These are phyloP conservation scores for Ceratobasidium sp. DNA, from an alignment of 1,284 basidiomycete species.

Conservation along the genomic window DNA sequence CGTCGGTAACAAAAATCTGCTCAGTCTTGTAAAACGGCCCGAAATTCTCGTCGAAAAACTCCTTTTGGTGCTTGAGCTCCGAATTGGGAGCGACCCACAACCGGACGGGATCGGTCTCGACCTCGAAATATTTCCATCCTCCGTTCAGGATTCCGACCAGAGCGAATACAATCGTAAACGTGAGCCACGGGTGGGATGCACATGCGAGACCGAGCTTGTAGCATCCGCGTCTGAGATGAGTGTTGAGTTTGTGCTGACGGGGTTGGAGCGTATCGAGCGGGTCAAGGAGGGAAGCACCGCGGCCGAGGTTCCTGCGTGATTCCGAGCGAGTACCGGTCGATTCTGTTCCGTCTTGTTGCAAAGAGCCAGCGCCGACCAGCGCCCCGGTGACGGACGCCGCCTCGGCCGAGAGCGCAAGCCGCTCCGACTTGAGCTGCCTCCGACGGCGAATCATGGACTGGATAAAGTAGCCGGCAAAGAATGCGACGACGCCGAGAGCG, in stretches of 20 bases:
- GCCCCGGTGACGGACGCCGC: slow-evolving; percentile 56
- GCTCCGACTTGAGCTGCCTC: slow-evolving; percentile 74
- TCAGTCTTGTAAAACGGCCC: slow-evolving; percentile 96
- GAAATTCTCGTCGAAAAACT: slow-evolving; percentile 92
- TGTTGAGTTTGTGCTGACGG: slow-evolving; percentile 88
- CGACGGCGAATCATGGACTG: slow-evolving; percentile 62
- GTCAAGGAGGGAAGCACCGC: slow-evolving; percentile 81
- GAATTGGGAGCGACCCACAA: slow-evolving; percentile 92
- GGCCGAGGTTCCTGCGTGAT: slow-evolving; percentile 69
- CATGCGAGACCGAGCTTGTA: slow-evolving; percentile 82
- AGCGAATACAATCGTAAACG: slow-evolving; percentile 75
- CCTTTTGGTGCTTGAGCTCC: slow-evolving; percentile 86
- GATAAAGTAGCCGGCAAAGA: slow-evolving; percentile 70
- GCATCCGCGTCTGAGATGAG: slow-evolving; percentile 76
- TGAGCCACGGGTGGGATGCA: slow-evolving; percentile 80
- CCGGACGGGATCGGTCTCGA: slow-evolving; percentile 94
- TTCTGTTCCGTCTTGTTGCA: slow-evolving; percentile 72
- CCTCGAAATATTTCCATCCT: slow-evolving; percentile 88
- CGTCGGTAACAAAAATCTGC: slow-evolving; percentile 88
- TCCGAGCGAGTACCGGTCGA: slow-evolving; percentile 68
- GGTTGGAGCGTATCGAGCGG: slow-evolving; percentile 89
- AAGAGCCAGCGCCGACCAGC: slow-evolving; percentile 57
- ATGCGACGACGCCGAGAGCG: slow-evolving; percentile 69
- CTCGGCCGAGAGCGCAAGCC: slow-evolving; percentile 76
- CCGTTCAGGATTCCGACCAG: slow-evolving; percentile 79